Evolutionary conservation across 2,329 filamentous ascomycete species (phyloP), one percentile per base, ranked within the genome.

Genomic region (Cercospora nicotianae): DNA sequence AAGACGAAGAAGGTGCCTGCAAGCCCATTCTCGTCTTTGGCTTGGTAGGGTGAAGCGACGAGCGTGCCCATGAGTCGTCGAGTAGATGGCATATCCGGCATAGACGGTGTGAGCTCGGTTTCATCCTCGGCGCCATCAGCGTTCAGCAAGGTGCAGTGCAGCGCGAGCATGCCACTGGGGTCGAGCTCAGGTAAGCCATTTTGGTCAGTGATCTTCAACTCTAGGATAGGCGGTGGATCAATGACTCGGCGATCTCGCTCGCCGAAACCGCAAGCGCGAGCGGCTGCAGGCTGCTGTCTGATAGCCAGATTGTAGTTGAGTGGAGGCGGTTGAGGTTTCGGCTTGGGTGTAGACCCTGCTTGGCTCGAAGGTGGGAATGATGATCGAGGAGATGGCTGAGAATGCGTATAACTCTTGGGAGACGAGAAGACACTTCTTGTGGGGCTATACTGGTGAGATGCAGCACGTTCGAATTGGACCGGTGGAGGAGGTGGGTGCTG

Each of bases 1-100:
- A 95, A 95, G 77, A 91, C 92, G 79, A 94, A 95, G 82, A 94
- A 95, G 75, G 90, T 93, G 1, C 92, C 91, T 70, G 93, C 90
- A 23, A 87, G 80, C 63, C 88, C 87, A 63, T 88, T 83, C 75
- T 94, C 91, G 76, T 95, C 92, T 64, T 87, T 84, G 7, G 91
- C 91, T 5, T 91, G 87, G 72, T 93, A 94, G 0, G 91, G 90
- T 0, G 90, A 91, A 6, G 90, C 88, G 3, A 94, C 91, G 7
- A 93, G 81, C 7, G 91, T 91, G 18, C 92, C 92, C 90, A 94
- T 94, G 48, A 95, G 82, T 28, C 91, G 85, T 57, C 91, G 87
- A 69, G 92, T 91, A 67, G 90, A 88, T 55, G 89, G 86, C 65
- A 74, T 70, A 73, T 93, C 90, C 68, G 89, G 85, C 42, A 73